A percentile compares a stretch with the other conserved stretches of the same genome.
These are phyloP conservation scores for Seiridium cupressi DNA, from an alignment of 2,329 filamentous ascomycete genomes.

Conservation along the genomic window DNA sequence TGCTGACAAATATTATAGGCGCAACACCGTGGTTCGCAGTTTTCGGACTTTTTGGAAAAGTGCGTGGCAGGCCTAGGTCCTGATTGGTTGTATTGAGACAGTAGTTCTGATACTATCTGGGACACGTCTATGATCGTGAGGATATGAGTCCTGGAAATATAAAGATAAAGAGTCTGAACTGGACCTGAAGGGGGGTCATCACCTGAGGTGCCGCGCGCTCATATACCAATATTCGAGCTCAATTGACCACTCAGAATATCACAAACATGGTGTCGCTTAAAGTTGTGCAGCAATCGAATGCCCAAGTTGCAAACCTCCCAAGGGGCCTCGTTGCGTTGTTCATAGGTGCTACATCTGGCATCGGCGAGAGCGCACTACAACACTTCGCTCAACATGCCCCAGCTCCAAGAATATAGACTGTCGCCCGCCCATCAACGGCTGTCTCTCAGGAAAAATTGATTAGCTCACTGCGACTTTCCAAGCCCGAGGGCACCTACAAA, in stretches of 20 bases:
- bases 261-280: not conserved
- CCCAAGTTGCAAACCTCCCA: constrained; percentile 17
- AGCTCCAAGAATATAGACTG: constrained; percentile 39
- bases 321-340: constrained; percentile 22
- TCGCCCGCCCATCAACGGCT: constrained; percentile 33
- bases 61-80: not conserved
- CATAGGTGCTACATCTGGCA: constrained; percentile 44
- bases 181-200: too few species aligned
- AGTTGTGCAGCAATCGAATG: constrained; percentile 25
- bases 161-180: too few species aligned
- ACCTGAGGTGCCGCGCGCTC: too few species aligned
- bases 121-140: too few species aligned
- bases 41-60: not conserved
- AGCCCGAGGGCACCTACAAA: constrained; percentile 19
- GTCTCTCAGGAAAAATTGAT: not conserved
- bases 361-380: constrained; percentile 40
- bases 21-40: not conserved
- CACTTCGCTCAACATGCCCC: constrained; percentile 33
- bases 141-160: too few species aligned
- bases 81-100: not conserved
- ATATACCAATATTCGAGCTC: too few species aligned
- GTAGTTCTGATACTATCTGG: not conserved
- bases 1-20: not conserved
- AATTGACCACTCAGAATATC: constrained; percentile 9
- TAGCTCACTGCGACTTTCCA: not conserved